Evolutionary conservation across 768 basidiomycete genomes (phyloP), one percentile per base, ranked within the genome.

Genomic region (Tylopilus felleus): DNA sequence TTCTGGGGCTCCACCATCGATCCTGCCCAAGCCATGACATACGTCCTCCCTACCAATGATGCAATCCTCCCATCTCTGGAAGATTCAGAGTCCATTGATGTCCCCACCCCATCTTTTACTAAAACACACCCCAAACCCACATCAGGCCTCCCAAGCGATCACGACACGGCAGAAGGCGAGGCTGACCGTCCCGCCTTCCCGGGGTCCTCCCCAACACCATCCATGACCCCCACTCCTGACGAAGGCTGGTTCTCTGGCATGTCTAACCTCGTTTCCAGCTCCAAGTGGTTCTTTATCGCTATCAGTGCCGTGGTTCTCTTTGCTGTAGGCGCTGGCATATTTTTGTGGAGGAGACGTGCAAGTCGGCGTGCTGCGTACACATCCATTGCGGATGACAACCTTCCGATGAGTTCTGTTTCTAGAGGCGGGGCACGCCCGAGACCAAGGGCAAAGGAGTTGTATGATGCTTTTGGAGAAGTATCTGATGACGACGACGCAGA

Each of bases 391-490:
- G 82, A 65, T 22, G 88, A 89, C 49, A 87, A 88, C 47, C 70
- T 95, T 50, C 83, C 85, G 8, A 93, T 98, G 92, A 82, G 79
- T 47, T 68, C 86, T 5, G 69, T 97, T 28, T 76, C 80, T 19
- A 70, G 76, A 22, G 65, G 73, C 5, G 70, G 74, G 27, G 58
- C 42, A 51, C 60, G 58, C 17, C 47, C 71, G 13, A 62, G 77
- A 22, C 74, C 78, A 35, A 78, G 85, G 47, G 89, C 93, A 47
- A 88, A 88, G 73, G 96, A 98, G 71, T 67, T 99, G 57, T 98
- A 98, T 64, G 94, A 98, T 71, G 95, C 96, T 17, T 98, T 98
- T 72, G 93, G 93, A 33, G 93, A 93, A 65, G 79, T 85, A 25
- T 88, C 86, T 28, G 93, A 92, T 56, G 88, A 91, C 42, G 88